Conservation (phyloP, 2,329 filamentous ascomycete species). For the Stagonosporopsis rhizophila region DNA sequence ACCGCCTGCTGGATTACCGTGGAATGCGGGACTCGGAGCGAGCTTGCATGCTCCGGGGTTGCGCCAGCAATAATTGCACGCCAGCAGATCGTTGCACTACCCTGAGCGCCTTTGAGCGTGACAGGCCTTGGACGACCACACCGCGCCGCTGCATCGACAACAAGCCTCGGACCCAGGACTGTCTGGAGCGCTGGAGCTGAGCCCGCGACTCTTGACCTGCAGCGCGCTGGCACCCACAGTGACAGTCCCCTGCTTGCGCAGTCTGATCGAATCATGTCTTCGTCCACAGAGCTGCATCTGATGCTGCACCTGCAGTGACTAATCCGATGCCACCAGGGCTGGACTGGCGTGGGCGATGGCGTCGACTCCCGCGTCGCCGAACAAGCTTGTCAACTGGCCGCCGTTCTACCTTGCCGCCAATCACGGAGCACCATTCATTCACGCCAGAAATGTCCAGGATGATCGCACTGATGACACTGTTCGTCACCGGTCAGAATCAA, state of each 20-base stretch:
- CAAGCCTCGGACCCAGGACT: slow-evolving; percentile 1
- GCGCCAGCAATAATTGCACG: slow-evolving; percentile 17
- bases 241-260: slow-evolving; percentile 1
- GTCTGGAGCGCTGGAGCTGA: slow-evolving; percentile 7
- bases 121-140: slow-evolving; percentile 6
- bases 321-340: slow-evolving; percentile 13
- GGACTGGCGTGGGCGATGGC: slow-evolving; percentile 19
- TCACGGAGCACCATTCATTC: slow-evolving; percentile 27
- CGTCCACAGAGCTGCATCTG: slow-evolving; percentile 8
- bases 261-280: slow-evolving; percentile 3
- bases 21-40: slow-evolving; percentile 27
- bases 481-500: slow-evolving; percentile 14
- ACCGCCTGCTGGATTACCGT: slow-evolving; percentile 7
- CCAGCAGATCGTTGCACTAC: slow-evolving; percentile 17
- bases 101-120: slow-evolving; percentile 10
- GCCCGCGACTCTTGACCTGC: slow-evolving; percentile 4
- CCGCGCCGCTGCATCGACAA: neutral
- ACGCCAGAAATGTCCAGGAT: slow-evolving; percentile 15
- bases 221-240: neutral
- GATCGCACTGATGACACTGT: slow-evolving; percentile 8
- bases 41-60: slow-evolving; percentile 21
- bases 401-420: slow-evolving; percentile 29
- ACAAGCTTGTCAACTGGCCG: slow-evolving; percentile 27
- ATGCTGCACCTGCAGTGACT: slow-evolving; percentile 8
- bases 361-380: slow-evolving; percentile 28